Base-by-base conservation (phyloP, 306 rosid genomes). In the Astragalus membranaceus region DNA sequence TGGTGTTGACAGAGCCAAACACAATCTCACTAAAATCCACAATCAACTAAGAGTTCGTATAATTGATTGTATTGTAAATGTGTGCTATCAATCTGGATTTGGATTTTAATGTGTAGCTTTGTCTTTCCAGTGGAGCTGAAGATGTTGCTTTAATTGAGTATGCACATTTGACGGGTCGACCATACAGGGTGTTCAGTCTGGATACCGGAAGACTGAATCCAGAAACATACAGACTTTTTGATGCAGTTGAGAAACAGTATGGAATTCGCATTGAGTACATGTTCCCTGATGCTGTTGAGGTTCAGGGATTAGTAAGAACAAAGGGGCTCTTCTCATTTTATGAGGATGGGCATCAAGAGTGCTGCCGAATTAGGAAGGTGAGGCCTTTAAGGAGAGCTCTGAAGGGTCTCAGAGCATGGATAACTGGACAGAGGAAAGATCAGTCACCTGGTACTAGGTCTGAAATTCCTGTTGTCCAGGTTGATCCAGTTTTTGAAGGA, bases 281-380 rank as follows among this genome's bases (percentile, higher is more conserved):
- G 97, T 95, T 89, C 81, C 99, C 97, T 2, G 99, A 95, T 74
- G 72, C 99, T 0, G 91, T 95, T 83, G 99, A 95, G 85, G 97
- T 91, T 83, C 97, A 95, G 85, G 99, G 87, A 23, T 85, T 95
- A 67, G 97, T 95, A 10, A 82, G 97, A 75, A 78, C 79, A 46
- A 95, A 95, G 72, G 99, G 99, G 15, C 77, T 95, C 65, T 95
- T 91, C 79, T 95, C 99, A 16, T 95, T 95, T 78, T 95, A 95
- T 14, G 95, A 95, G 86, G 99, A 95, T 33, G 99, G 99, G 30
- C 99, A 95, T 83, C 99, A 95, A 75, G 99, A 95, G 72, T 95
- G 99, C 95, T 94, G 97, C 88, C 80, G 96, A 1, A 88, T 91
- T 20, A 86, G 99, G 85, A 94, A 94, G 84, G 99, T 94, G 80